Base-by-base conservation (phyloP, 345 rosid genomes). In the Eucalyptus fibrosa region DNA sequence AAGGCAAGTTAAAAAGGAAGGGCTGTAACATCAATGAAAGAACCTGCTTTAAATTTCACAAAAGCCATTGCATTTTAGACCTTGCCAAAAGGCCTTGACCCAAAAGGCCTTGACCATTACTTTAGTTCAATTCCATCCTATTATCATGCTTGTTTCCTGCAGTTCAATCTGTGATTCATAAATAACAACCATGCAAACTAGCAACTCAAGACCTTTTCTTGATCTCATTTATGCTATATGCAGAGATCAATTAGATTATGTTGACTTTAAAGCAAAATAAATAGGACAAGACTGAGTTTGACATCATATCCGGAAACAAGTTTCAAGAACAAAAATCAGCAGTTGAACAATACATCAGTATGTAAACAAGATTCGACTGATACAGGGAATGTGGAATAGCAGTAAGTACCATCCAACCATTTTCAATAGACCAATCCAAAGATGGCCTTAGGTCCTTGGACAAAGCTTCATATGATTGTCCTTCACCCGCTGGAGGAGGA, bases 401-500 rank as follows among this genome's bases (percentile, higher is more conserved):
- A 88, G 18, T 45, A 87, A 93, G 96, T 47, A 93, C 77, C 10
- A 50, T 91, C 97, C 96, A 95, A 40, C 97, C 96, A 90, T 86
- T 88, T 60, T 88, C 91, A 6, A 85, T 87, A 69, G 95, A 94
- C 97, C 97, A 96, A 77, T 94, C 92, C 92, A 96, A 87, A 85
- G 96, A 92, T 89, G 97, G 97, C 34, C 97, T 95, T 44, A 95
- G 83, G 88, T 95, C 95, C 87, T 91, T 87, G 86, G 89, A 86
- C 5, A 11, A 89, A 90, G 87, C 97, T 51, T 92, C 93, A 90
- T 93, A 94, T 17, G 90, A 90, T 6, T 6, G 28, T 42, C 97
- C 97, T 93, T 96, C 95, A 55, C 98, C 98, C 65, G 21, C 34
- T 16, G 97, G 98, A 69, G 92, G 94, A 77, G 94, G 92, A 50